A percentile compares a stretch with the other conserved stretches of the same genome.
phyloP scores from a whole-genome alignment of 1,284 basidiomycete genomes.

The Ustilago loliicola region DNA sequence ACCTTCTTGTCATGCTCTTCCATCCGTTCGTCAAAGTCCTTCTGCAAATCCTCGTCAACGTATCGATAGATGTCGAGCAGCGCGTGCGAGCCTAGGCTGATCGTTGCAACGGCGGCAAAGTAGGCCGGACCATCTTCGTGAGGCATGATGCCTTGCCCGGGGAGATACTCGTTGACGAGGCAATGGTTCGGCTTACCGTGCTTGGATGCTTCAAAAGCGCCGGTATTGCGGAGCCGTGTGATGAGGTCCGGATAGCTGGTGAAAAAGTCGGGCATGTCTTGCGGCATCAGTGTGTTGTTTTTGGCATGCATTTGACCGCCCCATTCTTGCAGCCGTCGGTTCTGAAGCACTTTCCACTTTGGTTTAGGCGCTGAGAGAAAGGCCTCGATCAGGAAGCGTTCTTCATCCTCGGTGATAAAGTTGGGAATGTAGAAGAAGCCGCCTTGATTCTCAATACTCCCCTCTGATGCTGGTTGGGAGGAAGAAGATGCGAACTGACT shows the following conservation, averaged over 20 bases:
- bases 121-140: slow-evolving; percentile 94
- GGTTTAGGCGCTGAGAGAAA: slow-evolving; percentile 82
- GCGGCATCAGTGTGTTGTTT: slow-evolving; percentile 75
- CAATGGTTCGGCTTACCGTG: slow-evolving; percentile 85
- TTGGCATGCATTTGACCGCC: slow-evolving; percentile 78
- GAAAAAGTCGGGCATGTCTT: slow-evolving; percentile 78
- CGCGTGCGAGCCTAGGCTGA: slow-evolving; percentile 86
- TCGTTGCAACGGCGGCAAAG: slow-evolving; percentile 86
- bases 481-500: slow-evolving; percentile 30
- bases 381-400: slow-evolving; percentile 78
- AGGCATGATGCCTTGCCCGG: slow-evolving; percentile 89
- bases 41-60: slow-evolving; percentile 57
- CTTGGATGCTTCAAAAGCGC: slow-evolving; percentile 76
- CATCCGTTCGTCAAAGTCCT: slow-evolving; percentile 45
- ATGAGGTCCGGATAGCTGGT: slow-evolving; percentile 79
- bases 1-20: slow-evolving; percentile 31
- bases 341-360: slow-evolving; percentile 86
- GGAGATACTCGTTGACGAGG: slow-evolving; percentile 77
- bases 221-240: slow-evolving; percentile 76
- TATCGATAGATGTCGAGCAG: slow-evolving; percentile 88
- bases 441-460: slow-evolving; percentile 15
- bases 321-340: slow-evolving; percentile 71
- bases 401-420: slow-evolving; percentile 84
- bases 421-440: slow-evolving; percentile 76
- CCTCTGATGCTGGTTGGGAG: not conserved